Evolutionary conservation across 1,139 yeast species (phyloP), one percentile per base, ranked within the genome.

Genomic region (Zygosaccharomyces pseudobailii): DNA sequence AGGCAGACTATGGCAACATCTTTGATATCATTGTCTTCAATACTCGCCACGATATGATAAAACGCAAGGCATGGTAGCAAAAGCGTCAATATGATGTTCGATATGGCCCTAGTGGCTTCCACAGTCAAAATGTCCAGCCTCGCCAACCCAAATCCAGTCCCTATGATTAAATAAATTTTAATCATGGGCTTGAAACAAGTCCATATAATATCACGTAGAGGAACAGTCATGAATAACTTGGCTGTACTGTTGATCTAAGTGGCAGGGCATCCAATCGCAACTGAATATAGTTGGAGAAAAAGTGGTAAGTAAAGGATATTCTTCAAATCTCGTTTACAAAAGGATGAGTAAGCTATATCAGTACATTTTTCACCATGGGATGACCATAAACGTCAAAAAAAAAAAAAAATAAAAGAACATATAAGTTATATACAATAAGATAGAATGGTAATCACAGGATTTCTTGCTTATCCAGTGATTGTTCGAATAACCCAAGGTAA

Each of bases 171-270:
- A 62, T 89, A 88, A 58, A 90, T 88, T 69, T 90, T 90, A 70
- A 89, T 79, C 53, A 90, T 84, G 20, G 97, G 97, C 70, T 88
- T 89, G 42, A 87, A 90, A 0, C 96, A 79, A 8, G 89, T 75
- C 71, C 86, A 90, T 8, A 90, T 83, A 38, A 87, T 80, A 45
- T 76, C 71, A 10, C 96, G 95, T 37, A 88, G 63, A 1, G 79
- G 53, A 42, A 61, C 53, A 23, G 71, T 68, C 63, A 58, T 73
- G 33, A n/a, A 10, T n/a, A 30, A 30, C 4, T n/a, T 30, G 6
- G 19, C 33, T 30, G 19, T n/a, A 10, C 4, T 30, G 33, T 7
- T n/a, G 13, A 7, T 30, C 33, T 30, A 30, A 4, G 19, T n/a
- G 13, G 19, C 19, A 19, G 27, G 6, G 33, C 33, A 30, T 30